These are phyloP conservation scores for Cephalotrichum gorgonifer DNA, from an alignment of 2,329 filamentous ascomycete genomes.

Conservation along the genomic window DNA sequence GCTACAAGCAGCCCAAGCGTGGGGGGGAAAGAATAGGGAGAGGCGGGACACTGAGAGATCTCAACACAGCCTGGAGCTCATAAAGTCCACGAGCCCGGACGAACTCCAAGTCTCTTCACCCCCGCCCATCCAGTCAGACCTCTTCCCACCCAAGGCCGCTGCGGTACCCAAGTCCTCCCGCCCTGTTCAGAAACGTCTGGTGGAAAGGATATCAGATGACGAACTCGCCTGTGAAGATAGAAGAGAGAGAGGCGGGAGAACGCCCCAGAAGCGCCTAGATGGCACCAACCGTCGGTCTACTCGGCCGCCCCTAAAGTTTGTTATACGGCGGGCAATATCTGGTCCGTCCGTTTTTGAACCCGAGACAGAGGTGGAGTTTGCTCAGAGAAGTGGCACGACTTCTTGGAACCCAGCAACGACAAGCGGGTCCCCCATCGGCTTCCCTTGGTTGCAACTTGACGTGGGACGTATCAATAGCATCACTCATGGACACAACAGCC, in stretches of 20 bases:
- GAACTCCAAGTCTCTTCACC: conserved; percentile 1
- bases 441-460: conserved; percentile 1
- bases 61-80: neutral
- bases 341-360: neutral
- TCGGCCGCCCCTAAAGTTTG: neutral
- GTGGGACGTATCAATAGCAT: neutral
- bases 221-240: neutral
- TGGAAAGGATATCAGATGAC: conserved; percentile 2
- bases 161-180: neutral
- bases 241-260: neutral
- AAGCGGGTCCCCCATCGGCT: neutral
- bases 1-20: too few relatives aligned
- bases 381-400: neutral
- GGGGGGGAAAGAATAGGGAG: neutral
- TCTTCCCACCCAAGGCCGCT: neutral
- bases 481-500: neutral
- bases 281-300: neutral
- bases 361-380: neutral
- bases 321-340: neutral
- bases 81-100: conserved; percentile 1
- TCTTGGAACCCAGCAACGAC: neutral
- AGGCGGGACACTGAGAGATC: neutral
- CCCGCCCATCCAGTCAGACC: neutral
- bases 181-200: neutral
- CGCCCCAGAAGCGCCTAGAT: neutral